phyloP scores from a whole-genome alignment of 2,329 filamentous ascomycete genomes.

The Cyphellophora attinorum region DNA sequence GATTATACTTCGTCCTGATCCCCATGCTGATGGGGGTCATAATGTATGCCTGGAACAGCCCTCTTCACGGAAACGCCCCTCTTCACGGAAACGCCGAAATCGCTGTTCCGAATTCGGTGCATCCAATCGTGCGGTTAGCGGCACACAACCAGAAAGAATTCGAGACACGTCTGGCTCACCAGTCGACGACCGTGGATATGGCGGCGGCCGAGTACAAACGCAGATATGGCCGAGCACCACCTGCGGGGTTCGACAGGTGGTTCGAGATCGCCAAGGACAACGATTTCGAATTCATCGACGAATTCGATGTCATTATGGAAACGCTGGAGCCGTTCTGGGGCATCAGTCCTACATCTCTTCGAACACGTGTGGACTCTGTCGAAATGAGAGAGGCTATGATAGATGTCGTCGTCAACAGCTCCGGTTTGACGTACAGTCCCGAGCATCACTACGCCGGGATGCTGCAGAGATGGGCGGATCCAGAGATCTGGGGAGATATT shows the following conservation, averaged over 20 bases:
- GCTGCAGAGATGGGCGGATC: background rate
- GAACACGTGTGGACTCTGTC: slow-evolving; percentile 1
- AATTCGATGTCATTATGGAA: slow-evolving; percentile 7
- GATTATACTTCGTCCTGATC: no score
- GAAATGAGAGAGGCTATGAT: background rate
- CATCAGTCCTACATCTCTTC: background rate
- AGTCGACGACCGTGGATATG: slow-evolving; percentile 29
- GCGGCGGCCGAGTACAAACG: slow-evolving; percentile 42
- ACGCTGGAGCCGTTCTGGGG: slow-evolving; percentile 2
- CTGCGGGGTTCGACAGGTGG: slow-evolving; percentile 51
- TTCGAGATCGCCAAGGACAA: slow-evolving; percentile 31
- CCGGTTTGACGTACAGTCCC: background rate
- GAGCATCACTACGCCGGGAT: background rate
- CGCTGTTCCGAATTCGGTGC: no score
- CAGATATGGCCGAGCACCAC: slow-evolving; percentile 44
- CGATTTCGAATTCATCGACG: slow-evolving; percentile 7
- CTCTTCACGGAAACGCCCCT: no score
- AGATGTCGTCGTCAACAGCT: background rate
- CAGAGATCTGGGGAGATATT: background rate
- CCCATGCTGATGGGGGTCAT: no score
- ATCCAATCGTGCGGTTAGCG: slow-evolving; percentile 1
- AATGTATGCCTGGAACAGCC: no score
- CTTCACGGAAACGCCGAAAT: no score
- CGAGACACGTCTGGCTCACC: background rate
- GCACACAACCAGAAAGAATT: background rate